Base-by-base conservation (phyloP, 108 stramenopile genomes). In the Poteriospumella lacustris region DNA sequence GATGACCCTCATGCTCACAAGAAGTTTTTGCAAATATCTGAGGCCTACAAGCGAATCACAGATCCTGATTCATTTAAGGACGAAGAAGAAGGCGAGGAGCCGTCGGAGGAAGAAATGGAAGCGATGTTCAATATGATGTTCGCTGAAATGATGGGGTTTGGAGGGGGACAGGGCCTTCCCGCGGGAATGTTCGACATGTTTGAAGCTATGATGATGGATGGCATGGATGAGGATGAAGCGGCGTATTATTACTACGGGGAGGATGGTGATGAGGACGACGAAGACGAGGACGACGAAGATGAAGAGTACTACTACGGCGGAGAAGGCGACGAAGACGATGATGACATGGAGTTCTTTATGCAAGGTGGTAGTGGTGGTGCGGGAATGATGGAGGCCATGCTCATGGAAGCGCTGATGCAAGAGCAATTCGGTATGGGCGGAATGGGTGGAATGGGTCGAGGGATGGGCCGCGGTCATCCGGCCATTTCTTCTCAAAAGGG, bases 51-150 rank as follows among this genome's bases (percentile, higher is more conserved):
- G 41, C 38, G 70, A 44, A 73, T 73, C 41, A 73, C 70, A 12
- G 70, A 73, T 38, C 70, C 70, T 42, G 70, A 73, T 19, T 44
- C 70, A 34, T 73, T 73, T 38, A 44, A 73, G 24, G 70, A 73
- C 38, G 70, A 73, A 5, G 12, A 73, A 19, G 70, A 73, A 38
- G 24, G 19, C n/a, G 70, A 73, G 26, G 31, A 64, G 28, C 3
- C 36, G 9, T 5, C 9, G 9, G 43, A 52, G 31, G 70, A 73
- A 33, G 70, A 73, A 52, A 19, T 73, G 24, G 31, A 73, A n/a
- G 47, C 43, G 15, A 73, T 73, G 70, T 73, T 73, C 36, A 56
- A 44, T 73, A 52, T 56, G 47, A 73, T 73, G 70, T 73, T 73
- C 36, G 70, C 70, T 9, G 70, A 73, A 33, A 73, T 73, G 70